Conservation (phyloP, 331 rosid species). For the Ulmus americana region DNA sequence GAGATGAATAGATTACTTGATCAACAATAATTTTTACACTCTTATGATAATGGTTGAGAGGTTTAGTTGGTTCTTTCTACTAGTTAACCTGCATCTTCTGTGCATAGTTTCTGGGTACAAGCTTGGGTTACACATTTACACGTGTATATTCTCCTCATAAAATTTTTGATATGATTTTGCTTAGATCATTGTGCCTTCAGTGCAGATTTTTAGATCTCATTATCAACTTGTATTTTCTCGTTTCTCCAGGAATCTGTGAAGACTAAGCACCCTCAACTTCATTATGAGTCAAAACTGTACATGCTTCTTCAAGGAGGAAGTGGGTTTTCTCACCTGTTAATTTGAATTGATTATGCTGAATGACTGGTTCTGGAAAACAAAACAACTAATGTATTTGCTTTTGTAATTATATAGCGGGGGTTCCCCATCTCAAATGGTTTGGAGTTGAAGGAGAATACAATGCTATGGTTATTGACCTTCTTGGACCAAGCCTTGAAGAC, state of each 20-base stretch:
- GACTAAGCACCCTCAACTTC: constrained; percentile 98
- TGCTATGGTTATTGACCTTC: constrained; percentile 96
- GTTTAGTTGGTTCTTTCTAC: constrained; percentile 4
- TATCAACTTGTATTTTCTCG: constrained; percentile 5
- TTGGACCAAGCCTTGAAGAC: constrained; percentile 98
- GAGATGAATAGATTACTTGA: not conserved
- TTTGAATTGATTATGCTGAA: constrained; percentile 1
- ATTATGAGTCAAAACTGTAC: constrained; percentile 92
- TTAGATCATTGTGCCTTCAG: not conserved
- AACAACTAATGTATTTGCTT: constrained; percentile 5
- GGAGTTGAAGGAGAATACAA: constrained; percentile 98
- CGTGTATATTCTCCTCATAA: not conserved
- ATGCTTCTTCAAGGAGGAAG: constrained; percentile 99
- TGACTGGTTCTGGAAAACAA: not conserved
- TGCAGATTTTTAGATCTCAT: not conserved
- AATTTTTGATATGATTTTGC: not conserved
- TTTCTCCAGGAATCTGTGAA: constrained; percentile 74
- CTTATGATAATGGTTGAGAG: not conserved
- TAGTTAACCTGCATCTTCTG: not conserved
- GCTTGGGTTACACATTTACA: not conserved
- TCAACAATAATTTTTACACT: not conserved
- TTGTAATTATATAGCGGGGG: constrained; percentile 57
- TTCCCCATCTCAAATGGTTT: constrained; percentile 95
- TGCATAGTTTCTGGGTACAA: not conserved
- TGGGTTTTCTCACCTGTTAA: constrained; percentile 32